Evolutionary conservation across 345 rosid species (phyloP), one percentile per base, ranked within the genome.

Genomic region (Conringia planisiliqua): DNA sequence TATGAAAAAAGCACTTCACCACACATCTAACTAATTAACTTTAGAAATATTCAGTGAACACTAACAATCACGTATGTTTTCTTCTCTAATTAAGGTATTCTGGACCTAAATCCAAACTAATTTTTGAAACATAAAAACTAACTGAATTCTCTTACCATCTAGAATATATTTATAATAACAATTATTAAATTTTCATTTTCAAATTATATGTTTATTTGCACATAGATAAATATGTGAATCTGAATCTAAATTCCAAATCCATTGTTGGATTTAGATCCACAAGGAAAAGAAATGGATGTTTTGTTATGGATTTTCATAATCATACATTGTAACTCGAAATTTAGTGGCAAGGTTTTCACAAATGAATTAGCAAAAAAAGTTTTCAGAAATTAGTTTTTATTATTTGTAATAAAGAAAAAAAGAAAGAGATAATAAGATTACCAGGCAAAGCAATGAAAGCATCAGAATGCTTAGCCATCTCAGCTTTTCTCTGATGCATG

Each of bases 401-500:
- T 30, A 40, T 12, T 62, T 50, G 62, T 17, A 38, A 13, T 16
- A 38, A 0, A 47, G 11, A 11, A 12, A 71, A 4, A 7, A 10
- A 54, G 3, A 7, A 17, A 4, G 29, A 22, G 18, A 13, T 9
- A 0, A 80, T 29, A 50, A 18, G 4, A 11, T 10, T 64, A 73
- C 77, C 77, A 74, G 88, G 88, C 55, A 85, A 42, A 63, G 88
- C 86, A 36, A 83, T 85, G 72, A 85, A 85, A 56, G 84, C 82
- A 68, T 85, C 85, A 68, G 88, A 83, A 67, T 77, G 82, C 61
- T 78, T 80, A 72, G 82, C 85, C 88, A 85, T 85, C 70, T 83
- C 88, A 44, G 88, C 86, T 64, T 85, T 85, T 55, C 88, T 79
- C 73, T 85, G 86, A 57, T 85, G 88, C 88, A 83, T 85, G 71